phyloP scores from a whole-genome alignment of 192 early-diverging fungal species.

The Dissophora ornata region DNA sequence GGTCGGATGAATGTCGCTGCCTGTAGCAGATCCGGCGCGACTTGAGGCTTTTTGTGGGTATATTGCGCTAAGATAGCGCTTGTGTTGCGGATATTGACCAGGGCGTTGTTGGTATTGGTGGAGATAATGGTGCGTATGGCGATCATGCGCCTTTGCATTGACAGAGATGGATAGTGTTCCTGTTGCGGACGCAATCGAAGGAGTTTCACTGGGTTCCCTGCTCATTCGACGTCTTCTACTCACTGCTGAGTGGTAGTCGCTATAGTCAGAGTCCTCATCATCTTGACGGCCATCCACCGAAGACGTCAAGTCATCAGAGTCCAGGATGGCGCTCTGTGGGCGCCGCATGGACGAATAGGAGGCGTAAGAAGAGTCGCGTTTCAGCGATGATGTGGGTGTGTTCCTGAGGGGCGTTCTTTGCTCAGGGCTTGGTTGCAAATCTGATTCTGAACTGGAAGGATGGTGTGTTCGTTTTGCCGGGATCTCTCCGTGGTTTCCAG shows the following conservation, averaged over 20 bases:
- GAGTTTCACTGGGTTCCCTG: slow-evolving; percentile 23
- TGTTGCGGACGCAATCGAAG: slow-evolving; percentile 18
- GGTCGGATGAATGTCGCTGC: neutral
- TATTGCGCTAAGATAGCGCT: neutral
- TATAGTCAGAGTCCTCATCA: slow-evolving; percentile 20
- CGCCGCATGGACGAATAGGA: neutral
- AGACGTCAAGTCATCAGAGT: slow-evolving; percentile 21
- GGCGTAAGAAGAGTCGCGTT: slow-evolving; percentile 11
- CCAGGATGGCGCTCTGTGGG: neutral
- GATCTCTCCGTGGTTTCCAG: neutral
- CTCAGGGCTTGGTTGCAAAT: neutral
- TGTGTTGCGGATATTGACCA: neutral
- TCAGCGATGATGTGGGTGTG: neutral
- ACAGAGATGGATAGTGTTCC: slow-evolving; percentile 22
- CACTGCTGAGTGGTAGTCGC: neutral
- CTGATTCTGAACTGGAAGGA: slow-evolving; percentile 6
- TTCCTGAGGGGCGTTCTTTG: neutral
- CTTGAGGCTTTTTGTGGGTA: slow-evolving; percentile 6
- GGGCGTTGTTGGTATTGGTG: neutral
- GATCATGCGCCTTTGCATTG: neutral
- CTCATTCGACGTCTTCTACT: neutral
- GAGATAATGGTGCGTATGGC: neutral
- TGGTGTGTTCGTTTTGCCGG: neutral
- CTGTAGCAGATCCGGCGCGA: neutral
- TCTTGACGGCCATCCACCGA: slow-evolving; percentile 7